Evolutionary conservation across 768 basidiomycete species (phyloP), one percentile per base, ranked within the genome.

Genomic region (Leccinellum luteum): DNA sequence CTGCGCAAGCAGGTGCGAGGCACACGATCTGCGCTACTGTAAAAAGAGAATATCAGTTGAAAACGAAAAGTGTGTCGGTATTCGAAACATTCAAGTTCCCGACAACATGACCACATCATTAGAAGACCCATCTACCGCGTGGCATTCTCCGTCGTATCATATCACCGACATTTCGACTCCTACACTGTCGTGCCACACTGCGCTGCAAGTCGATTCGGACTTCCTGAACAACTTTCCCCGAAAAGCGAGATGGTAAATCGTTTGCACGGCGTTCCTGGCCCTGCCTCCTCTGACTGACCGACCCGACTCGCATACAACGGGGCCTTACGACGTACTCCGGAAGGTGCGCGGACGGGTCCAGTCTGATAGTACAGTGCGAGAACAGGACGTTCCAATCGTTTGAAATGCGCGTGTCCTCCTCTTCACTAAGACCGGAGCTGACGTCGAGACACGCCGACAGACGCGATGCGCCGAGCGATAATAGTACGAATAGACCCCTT

Each of bases 311-410:
- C 9, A 12, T 28, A 28, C 28, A 6, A 6, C 28, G 25, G 25
- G 25, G 25, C 25, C 25, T 25, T 35, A 7, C 34, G 34, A 38
- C 35, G 8, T 12, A 41, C 10, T n/a, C n/a, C 10, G 19, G 44
- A 58, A 94, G 92, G 86, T 89, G 82, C 61, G 80, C 84, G 13
- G 92, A 94, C 64, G 92, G 90, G 0, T 83, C 86, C 3, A 78
- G 77, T 14, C 72, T 86, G 1, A 77, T 96, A 12, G 76, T 82
- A 0, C 84, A 87, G 35, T 86, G 85, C 61, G 92, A 96, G 69
- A 84, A 91, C 62, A 74, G 86, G 23, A 76, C 79, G 0, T 79
- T 92, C 44, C 83, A 86, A 43, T 63, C 84, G 23, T 81, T 83
- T 45, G 58, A 77, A 30, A 59, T 76, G 87, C 87, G 54, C 55